Conservation (phyloP, 805 yeast genomes). For the Kluyveromyces aestuarii region DNA sequence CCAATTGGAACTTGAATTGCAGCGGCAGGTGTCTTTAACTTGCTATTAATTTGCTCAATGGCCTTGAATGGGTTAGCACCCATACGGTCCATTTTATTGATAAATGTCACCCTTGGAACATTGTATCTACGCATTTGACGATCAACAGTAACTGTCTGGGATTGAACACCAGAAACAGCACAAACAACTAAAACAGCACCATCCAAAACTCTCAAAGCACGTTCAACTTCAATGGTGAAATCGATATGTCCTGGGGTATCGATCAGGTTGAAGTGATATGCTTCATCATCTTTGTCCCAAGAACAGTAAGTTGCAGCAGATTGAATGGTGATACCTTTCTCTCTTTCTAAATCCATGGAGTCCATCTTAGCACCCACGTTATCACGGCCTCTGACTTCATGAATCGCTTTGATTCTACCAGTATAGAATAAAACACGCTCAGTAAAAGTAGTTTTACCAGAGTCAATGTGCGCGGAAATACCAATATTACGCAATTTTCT, state of each 20-base stretch:
- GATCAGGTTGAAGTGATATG: constrained; percentile 85
- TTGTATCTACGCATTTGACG: constrained; percentile 98
- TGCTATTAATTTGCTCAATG: constrained; percentile 79
- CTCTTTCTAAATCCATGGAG: constrained; percentile 97
- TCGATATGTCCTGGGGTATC: constrained; percentile 99
- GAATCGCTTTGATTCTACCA: constrained; percentile 93
- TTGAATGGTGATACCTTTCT: constrained; percentile 97
- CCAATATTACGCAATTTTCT: constrained; percentile 82
- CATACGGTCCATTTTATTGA: constrained; percentile 98
- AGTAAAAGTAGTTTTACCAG: constrained; percentile 96
- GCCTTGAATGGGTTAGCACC: constrained; percentile 97
- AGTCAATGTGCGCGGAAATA: constrained; percentile 95
- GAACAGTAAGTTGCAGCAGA: constrained; percentile 98
- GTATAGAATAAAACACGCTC: constrained; percentile 95
- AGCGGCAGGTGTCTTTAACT: constrained; percentile 90
- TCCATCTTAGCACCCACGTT: constrained; percentile 99
- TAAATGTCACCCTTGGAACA: constrained; percentile 92
- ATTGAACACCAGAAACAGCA: constrained; percentile 97
- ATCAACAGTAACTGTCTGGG: constrained; percentile 97
- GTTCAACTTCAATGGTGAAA: constrained; percentile 96
- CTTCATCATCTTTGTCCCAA: constrained; percentile 68
- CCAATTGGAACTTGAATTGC: constrained; percentile 98
- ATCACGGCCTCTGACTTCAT: constrained; percentile 94
- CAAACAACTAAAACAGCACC: constrained; percentile 98
- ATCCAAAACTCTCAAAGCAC: constrained; percentile 95